Base-by-base conservation (phyloP, 1,284 basidiomycete species). In the Cronartium ribicola region DNA sequence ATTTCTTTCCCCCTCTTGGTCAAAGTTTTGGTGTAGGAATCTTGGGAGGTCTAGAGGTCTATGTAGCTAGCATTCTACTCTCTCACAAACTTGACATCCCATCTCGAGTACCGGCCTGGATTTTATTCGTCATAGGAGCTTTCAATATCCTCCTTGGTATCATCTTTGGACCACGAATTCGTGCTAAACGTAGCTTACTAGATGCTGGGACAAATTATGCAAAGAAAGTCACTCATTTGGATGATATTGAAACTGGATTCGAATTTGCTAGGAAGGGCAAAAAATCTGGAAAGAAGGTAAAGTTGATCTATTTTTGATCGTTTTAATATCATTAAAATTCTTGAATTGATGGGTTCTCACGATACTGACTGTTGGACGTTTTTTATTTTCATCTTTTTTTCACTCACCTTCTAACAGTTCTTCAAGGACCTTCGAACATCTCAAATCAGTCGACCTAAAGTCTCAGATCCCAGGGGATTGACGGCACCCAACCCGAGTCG, bases 191-290 rank as follows among this genome's bases (percentile, higher is more conserved):
- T 36, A 74, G 71, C 57, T 67, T 74, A 39, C 55, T 74, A n/a
- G 71, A 66, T 62, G 65, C 71, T 13, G 59, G 71, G 29, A 74
- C 64, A 41, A 64, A 63, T 44, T 74, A 74, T 55, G 71, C 59
- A 2, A 74, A 74, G 59, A 67, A 74, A 43, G 44, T 64, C 14
- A 39, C 65, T 14, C 71, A 67, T 64, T 39, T 74, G 44, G 65
- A 74, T 51, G 71, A 74, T 36, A 1, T 74, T 74, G 65, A 74
- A 44, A 74, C 41, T 8, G 65, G 71, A 61, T 61, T 74, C 36
- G 51, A 63, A 14, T 46, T 74, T 40, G 65, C 71, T 17, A 51
- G 67, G 48, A 62, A 46, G n/a, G 65, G 71, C 0, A 20, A 37
- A 43, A 40, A 51, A 37, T 59, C 46, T 17, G 70, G 70, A 8